Conservation (phyloP, 805 yeast species). For the Metschnikowia santaceciliae region DNA sequence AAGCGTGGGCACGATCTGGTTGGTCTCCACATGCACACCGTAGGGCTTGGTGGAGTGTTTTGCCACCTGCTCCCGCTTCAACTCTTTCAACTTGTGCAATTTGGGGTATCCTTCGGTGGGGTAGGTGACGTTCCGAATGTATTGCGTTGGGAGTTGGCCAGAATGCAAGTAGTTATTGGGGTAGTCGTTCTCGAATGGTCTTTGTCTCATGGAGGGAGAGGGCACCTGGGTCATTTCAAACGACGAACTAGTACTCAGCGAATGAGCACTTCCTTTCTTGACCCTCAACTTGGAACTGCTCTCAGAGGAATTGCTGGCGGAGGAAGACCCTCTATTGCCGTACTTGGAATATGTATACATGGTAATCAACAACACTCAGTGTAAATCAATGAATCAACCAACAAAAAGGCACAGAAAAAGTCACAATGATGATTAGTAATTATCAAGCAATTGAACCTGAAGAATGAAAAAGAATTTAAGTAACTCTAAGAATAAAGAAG, state of each 20-base stretch:
- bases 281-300: slow-evolving; percentile 9
- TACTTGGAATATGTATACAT: slow-evolving; percentile 20
- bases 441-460: too few relatives aligned
- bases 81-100: slow-evolving; percentile 58
- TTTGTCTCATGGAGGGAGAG: slow-evolving; percentile 6
- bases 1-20: slow-evolving; percentile 53
- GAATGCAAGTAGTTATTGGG: slow-evolving; percentile 64
- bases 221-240: slow-evolving; percentile 2
- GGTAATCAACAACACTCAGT: not conserved
- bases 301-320: slow-evolving; percentile 8
- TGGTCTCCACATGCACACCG: slow-evolving; percentile 55
- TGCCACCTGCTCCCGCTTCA: slow-evolving; percentile 57
- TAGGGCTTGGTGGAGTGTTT: slow-evolving; percentile 57
- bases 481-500: not conserved
- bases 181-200: slow-evolving; percentile 60
- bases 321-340: slow-evolving; percentile 8
- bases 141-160: slow-evolving; percentile 56
- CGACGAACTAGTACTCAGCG: slow-evolving; percentile 7
- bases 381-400: too few relatives aligned
- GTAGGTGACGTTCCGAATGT: slow-evolving; percentile 59
- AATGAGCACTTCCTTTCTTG: slow-evolving; percentile 8
- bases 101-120: slow-evolving; percentile 87
- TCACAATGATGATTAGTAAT: too few relatives aligned
- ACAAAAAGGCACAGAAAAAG: too few relatives aligned
- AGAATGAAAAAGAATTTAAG: not conserved